These are phyloP conservation scores for Ambrosia hybrid DNA, from an alignment of 140 eudicot species.

Conservation along the genomic window DNA sequence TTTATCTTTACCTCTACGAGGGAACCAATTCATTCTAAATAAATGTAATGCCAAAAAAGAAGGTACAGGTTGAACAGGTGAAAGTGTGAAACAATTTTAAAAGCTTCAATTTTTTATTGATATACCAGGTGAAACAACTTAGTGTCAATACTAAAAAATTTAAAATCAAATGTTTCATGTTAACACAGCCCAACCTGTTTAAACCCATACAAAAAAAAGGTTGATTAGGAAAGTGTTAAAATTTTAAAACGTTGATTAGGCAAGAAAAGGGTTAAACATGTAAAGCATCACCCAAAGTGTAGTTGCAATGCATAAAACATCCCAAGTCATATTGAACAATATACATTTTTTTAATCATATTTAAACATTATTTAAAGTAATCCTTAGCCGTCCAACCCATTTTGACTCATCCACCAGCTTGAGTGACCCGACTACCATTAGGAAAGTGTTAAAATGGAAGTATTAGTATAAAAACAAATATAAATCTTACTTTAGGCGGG, in stretches of 20 bases:
- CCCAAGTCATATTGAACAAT: background rate
- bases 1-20: background rate
- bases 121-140: no score
- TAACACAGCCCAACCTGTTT: no score
- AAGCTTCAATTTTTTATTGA: no score
- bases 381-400: background rate
- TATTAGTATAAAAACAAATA: background rate
- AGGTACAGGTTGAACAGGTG: background rate
- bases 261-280: no score
- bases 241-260: no score
- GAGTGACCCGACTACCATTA: conserved; percentile 4
- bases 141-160: no score
- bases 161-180: no score
- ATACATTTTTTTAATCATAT: background rate
- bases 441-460: background rate
- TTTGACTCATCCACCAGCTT: background rate
- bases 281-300: background rate
- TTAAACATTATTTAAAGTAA: no score
- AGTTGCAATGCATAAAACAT: background rate
- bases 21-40: no score
- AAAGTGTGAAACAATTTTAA: background rate
- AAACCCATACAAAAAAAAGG: no score
- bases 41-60: no score
- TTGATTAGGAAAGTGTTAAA: no score
- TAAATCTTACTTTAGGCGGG: conserved; percentile 60